Base-by-base conservation (phyloP, 2,329 filamentous ascomycete species). In the Alternaria infectoria region DNA sequence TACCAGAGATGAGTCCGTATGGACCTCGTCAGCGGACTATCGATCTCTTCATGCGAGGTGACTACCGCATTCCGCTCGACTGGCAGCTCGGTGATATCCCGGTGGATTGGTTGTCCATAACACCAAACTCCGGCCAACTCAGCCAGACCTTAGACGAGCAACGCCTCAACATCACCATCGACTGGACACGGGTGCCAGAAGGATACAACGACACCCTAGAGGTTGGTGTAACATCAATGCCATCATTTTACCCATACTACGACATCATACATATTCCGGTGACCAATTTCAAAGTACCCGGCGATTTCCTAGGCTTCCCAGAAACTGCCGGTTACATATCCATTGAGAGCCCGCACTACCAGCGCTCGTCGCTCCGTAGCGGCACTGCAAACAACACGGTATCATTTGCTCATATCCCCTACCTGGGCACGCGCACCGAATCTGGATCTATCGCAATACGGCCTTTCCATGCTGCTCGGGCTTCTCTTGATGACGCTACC, bases 281-380 rank as follows among this genome's bases (percentile, higher is more conserved):
- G 11, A 47, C 59, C 17, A 69, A 69, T 30, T 55, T 54, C 0
- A 47, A 45, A 11, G 64, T 67, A 17, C 69, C 69, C 3, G 43
- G 17, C 4, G 51, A n/a, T 17, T 69, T 71, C 43, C 49, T 13
- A 6, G 69, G 69, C 13, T 71, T 70, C 44, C 66, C 65, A 6
- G 69, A 70, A 47, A 66, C 67, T 11, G 58, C 62, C 5, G 63
- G 67, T 12, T 52, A 59, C 36, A 64, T 72, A 12, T 67, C 69
- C 3, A 68, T 72, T 32, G 68, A 72, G 43, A 63, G 57, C 6
- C 61, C 69, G 17, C 69, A 72, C 32, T 71, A 52, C 28, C 65
- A 69, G 44, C 50, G 43, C 19, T 63, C 64, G 4, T 58, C 47
- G 1, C 57, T 54, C 9, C 3, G 10, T 5, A 61, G 61, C 23